These are phyloP conservation scores for Fonsecaea multimorphosa DNA, from an alignment of 2,329 filamentous ascomycete species.

Conservation along the genomic window DNA sequence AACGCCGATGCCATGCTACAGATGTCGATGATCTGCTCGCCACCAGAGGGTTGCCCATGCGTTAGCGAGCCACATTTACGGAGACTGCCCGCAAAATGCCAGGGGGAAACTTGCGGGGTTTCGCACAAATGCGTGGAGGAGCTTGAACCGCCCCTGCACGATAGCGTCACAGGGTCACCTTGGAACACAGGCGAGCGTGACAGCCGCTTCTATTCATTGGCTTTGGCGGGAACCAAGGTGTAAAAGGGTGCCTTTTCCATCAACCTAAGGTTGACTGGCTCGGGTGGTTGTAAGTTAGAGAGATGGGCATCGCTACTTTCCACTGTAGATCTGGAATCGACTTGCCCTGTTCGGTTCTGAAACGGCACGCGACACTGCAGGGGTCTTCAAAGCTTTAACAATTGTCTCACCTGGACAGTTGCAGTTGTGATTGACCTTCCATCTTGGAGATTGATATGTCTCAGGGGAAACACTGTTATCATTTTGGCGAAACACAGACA, in stretches of 20 bases:
- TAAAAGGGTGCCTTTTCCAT: not conserved
- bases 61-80: not conserved
- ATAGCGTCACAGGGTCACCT: not conserved
- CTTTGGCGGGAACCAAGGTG: not conserved
- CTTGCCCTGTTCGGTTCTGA: not conserved
- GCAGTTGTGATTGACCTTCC: too few species aligned
- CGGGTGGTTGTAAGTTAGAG: not conserved
- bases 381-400: not conserved
- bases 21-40: conserved; percentile 2
- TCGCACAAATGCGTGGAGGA: not conserved
- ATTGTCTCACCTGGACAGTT: too few species aligned
- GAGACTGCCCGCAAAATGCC: not conserved
- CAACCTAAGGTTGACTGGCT: not conserved
- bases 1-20: not conserved
- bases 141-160: not conserved
- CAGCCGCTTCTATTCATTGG: not conserved
- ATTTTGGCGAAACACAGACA: too few species aligned
- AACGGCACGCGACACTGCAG: not conserved
- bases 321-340: not conserved
- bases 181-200: not conserved
- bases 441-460: too few species aligned
- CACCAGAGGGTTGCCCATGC: not conserved
- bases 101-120: not conserved
- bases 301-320: not conserved
- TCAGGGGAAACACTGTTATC: too few species aligned